phyloP scores from a whole-genome alignment of 306 rosid species.

The Dryas alaskensis region DNA sequence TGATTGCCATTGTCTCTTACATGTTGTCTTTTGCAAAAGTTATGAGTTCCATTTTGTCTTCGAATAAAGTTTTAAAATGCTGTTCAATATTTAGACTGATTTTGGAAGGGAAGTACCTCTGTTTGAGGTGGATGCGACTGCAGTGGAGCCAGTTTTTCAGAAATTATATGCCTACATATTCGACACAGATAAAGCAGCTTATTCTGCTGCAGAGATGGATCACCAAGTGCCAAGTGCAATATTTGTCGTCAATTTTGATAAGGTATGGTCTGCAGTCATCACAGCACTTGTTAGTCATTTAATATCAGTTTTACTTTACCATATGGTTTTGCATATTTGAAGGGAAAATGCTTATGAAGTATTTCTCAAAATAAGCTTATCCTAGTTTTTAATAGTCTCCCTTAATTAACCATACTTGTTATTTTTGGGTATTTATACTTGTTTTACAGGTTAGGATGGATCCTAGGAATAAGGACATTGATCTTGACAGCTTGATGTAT shows the following conservation, averaged over 20 bases:
- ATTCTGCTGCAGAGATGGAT: conserved; percentile 55
- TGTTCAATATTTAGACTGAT: conserved; percentile 52
- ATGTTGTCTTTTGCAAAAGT: neutral
- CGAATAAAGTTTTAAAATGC: conserved; percentile 21
- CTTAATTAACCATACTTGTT: conserved; percentile 13
- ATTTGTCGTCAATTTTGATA: conserved; percentile 87
- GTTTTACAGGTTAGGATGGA: conserved; percentile 74
- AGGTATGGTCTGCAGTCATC: conserved; percentile 49
- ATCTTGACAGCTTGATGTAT: conserved; percentile 68
- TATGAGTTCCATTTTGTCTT: neutral
- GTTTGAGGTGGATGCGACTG: conserved; percentile 88
- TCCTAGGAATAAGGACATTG: conserved; percentile 77
- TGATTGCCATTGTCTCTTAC: conserved; percentile 23
- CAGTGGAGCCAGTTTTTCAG: conserved; percentile 82
- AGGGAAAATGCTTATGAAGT: neutral
- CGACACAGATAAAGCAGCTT: conserved; percentile 46
- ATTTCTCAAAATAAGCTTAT: neutral
- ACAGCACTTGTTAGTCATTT: conserved; percentile 5
- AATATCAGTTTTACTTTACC: conserved; percentile 7
- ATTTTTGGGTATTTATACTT: conserved; percentile 4
- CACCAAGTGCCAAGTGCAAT: conserved; percentile 68
- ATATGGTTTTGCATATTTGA: neutral
- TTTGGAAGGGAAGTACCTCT: conserved; percentile 89
- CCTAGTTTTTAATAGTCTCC: neutral
- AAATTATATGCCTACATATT: conserved; percentile 74